Percentiles rank a stretch among this genome's conserved stretches.
phyloP scores from a whole-genome alignment of 2,329 filamentous ascomycete genomes.

The Fusarium sp. region DNA sequence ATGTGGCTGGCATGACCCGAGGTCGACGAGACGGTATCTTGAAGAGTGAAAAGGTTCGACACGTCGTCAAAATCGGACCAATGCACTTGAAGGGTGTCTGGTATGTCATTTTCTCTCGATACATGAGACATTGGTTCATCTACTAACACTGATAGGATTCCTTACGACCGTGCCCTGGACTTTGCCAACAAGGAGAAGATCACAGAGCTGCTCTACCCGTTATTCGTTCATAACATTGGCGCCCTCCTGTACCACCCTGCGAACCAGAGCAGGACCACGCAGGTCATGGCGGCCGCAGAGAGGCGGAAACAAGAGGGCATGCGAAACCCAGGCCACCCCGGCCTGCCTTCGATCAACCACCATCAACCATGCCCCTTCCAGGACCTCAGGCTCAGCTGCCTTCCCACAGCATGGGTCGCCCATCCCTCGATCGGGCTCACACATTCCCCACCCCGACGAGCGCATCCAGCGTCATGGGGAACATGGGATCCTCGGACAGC shows the following conservation, averaged over 20 bases:
- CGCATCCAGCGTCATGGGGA: conserved; percentile 83
- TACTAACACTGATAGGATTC: conserved; percentile 76
- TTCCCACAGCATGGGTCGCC: conserved; percentile 80
- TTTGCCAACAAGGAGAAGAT: conserved; percentile 99
- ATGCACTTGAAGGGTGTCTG: conserved; percentile 99
- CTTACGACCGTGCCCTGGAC: conserved; percentile 95
- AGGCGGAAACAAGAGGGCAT: conserved; percentile 81
- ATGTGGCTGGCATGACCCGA: conserved; percentile 97
- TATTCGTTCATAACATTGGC: conserved; percentile 98
- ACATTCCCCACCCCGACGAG: conserved; percentile 95
- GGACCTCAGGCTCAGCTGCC: conserved; percentile 66
- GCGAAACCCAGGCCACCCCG: conserved; percentile 66
- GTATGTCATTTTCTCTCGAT: conserved; percentile 65
- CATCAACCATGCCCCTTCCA: conserved; percentile 73
- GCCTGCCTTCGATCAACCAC: conserved; percentile 76
- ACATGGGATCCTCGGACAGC: conserved; percentile 79
- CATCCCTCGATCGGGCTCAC: conserved; percentile 84
- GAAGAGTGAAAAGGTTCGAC: conserved; percentile 96
- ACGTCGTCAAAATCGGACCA: conserved; percentile 98
- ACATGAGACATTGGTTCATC: conserved; percentile 28
- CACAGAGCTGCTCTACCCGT: conserved; percentile 91
- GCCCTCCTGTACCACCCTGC: conserved; percentile 93
- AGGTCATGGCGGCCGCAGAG: conserved; percentile 88
- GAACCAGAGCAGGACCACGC: conserved; percentile 84
- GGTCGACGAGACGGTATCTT: conserved; percentile 95